Percentiles rank a stretch among this genome's conserved stretches.
Evolutionary conservation across 75 land plant genomes (phyloP).

Genomic region (Picea sitchensis): DNA sequence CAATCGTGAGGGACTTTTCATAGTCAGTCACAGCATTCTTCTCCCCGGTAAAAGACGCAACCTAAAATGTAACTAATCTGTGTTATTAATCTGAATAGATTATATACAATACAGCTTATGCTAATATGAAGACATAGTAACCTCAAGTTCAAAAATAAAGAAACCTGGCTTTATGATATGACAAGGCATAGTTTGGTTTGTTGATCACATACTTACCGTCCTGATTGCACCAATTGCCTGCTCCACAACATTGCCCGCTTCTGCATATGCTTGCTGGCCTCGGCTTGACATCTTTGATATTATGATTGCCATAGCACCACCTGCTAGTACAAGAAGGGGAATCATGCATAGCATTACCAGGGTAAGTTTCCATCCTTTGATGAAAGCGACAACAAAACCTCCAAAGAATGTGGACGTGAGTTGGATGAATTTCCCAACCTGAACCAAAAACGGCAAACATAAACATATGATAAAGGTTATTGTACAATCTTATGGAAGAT

Average conservation of each 20-base stretch:
- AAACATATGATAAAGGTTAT: not conserved
- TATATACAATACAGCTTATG: too few species aligned
- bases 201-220: slow-evolving; percentile 39
- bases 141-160: too few species aligned
- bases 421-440: slow-evolving; percentile 69
- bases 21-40: slow-evolving; percentile 63
- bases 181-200: not conserved
- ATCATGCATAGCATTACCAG: slow-evolving; percentile 47
- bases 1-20: slow-evolving; percentile 45
- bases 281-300: slow-evolving; percentile 36
- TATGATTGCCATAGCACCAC: slow-evolving; percentile 33
- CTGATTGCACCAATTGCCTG: slow-evolving; percentile 60
- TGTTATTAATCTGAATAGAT: too few species aligned
- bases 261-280: slow-evolving; percentile 61
- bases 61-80: slow-evolving; percentile 29
- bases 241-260: slow-evolving; percentile 54
- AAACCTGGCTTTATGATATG: too few species aligned
- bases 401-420: slow-evolving; percentile 41
- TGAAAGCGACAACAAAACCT: slow-evolving; percentile 56
- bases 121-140: too few species aligned
- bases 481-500: too few species aligned
- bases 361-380: slow-evolving; percentile 59
- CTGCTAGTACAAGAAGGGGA: slow-evolving; percentile 45
- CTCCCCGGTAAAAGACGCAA: slow-evolving; percentile 91
- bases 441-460: slow-evolving; percentile 18